A percentile compares a stretch with the other conserved stretches of the same genome.
phyloP scores from a whole-genome alignment of 495 filamentous ascomycete genomes.

The Sabuloglossum arenarium region DNA sequence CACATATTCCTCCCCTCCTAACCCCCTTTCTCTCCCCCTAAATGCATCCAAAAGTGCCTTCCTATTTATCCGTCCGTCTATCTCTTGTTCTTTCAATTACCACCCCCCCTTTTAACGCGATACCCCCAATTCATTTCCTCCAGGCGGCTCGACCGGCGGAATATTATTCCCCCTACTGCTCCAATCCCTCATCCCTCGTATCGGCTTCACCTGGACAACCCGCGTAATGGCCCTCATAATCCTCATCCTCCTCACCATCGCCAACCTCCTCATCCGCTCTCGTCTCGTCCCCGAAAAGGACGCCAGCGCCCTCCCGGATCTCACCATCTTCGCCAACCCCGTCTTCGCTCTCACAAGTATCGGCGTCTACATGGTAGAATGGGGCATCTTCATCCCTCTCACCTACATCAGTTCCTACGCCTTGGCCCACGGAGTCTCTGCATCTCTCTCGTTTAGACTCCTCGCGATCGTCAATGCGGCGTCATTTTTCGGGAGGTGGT shows the following conservation, averaged over 20 bases:
- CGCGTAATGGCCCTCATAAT: slow-evolving; percentile 36
- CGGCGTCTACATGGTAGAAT: slow-evolving; percentile 21
- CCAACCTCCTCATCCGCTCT: slow-evolving; percentile 20
- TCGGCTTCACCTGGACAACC: slow-evolving; percentile 40
- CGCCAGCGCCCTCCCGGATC: slow-evolving; percentile 12
- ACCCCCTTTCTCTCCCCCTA: background rate
- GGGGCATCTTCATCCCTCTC: slow-evolving; percentile 34
- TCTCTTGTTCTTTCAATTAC: too few species aligned
- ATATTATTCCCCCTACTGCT: slow-evolving; percentile 12
- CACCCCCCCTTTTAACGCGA: too few species aligned
- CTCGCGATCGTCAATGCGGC: slow-evolving; percentile 30
- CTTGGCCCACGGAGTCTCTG: slow-evolving; percentile 23
- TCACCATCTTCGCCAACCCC: slow-evolving; percentile 9
- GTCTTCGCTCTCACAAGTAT: slow-evolving; percentile 18
- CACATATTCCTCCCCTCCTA: background rate
- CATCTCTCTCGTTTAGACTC: slow-evolving; percentile 22
- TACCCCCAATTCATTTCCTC: background rate
- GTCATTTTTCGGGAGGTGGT: slow-evolving; percentile 33
- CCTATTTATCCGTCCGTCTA: too few species aligned
- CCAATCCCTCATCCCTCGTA: slow-evolving; percentile 11
- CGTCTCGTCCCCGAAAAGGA: slow-evolving; percentile 25
- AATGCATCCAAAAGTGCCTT: too few species aligned
- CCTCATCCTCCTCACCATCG: slow-evolving; percentile 24
- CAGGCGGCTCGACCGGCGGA: slow-evolving; percentile 15
- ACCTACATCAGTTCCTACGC: slow-evolving; percentile 37